Conservation (phyloP, 306 rosid species). For the Begonia fuchsioides region DNA sequence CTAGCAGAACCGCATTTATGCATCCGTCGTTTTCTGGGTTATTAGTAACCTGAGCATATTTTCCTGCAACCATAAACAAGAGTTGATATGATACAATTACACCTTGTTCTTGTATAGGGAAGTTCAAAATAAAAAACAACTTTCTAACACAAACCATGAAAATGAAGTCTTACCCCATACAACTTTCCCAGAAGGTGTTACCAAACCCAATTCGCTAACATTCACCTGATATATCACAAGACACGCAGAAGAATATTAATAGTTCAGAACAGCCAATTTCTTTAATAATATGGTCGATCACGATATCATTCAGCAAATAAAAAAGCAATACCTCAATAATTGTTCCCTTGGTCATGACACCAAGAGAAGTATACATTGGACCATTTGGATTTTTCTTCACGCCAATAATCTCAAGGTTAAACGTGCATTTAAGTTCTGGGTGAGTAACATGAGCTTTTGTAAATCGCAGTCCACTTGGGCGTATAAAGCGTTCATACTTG, state of each 20-base stretch:
- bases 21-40: constrained; percentile 94
- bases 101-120: background rate
- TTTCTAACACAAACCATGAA: background rate
- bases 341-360: constrained; percentile 85
- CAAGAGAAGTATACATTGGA: constrained; percentile 79
- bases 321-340: constrained; percentile 56
- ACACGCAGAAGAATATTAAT: too few species aligned
- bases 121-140: background rate
- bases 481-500: constrained; percentile 81
- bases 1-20: constrained; percentile 78
- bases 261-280: too few species aligned
- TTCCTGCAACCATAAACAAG: constrained; percentile 35
- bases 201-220: constrained; percentile 88
- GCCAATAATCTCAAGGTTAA: constrained; percentile 74
- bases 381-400: constrained; percentile 96
- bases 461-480: constrained; percentile 76
- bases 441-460: constrained; percentile 94
- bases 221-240: constrained; percentile 44
- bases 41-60: constrained; percentile 89
- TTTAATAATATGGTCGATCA: too few species aligned
- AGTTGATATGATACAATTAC: background rate
- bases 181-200: constrained; percentile 92
- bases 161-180: constrained; percentile 67
- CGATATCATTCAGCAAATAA: background rate
- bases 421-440: constrained; percentile 88